phyloP scores from a whole-genome alignment of 2,329 filamentous ascomycete genomes.

The Botrytis deweyae region DNA sequence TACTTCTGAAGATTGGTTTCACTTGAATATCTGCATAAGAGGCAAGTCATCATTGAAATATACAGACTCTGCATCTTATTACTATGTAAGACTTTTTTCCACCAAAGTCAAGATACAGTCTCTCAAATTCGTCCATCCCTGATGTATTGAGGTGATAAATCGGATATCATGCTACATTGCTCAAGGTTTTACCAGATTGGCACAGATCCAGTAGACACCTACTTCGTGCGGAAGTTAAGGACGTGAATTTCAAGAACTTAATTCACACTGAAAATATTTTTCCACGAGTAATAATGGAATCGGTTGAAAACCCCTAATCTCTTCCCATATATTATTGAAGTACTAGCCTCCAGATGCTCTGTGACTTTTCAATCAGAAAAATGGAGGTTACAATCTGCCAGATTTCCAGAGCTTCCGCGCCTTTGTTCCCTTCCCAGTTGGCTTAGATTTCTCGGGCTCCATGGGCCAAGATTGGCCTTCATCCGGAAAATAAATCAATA shows the following conservation, averaged over 20 bases:
- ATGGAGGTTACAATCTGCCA: not conserved
- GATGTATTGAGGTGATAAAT: no score
- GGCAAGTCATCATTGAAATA: not conserved
- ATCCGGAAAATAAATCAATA: not conserved
- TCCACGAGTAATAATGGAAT: not conserved
- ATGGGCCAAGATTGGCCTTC: not conserved
- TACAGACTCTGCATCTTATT: not conserved
- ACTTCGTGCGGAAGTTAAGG: not conserved
- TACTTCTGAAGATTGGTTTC: not conserved
- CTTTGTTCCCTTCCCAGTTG: not conserved
- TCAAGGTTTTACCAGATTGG: not conserved
- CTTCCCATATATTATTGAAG: not conserved
- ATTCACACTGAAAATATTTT: not conserved
- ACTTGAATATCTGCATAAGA: not conserved
- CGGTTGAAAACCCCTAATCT: not conserved
- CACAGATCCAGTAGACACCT: not conserved
- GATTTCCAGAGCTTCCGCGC: not conserved
- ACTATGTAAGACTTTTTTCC: not conserved
- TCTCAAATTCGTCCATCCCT: not conserved
- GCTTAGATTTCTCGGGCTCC: not conserved
- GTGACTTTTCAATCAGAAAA: not conserved
- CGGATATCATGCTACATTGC: not conserved
- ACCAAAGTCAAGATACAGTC: not conserved
- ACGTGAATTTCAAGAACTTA: not conserved
- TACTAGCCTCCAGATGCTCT: accelerated